Base-by-base conservation (phyloP, 345 rosid genomes). In the Kandelia obovata region DNA sequence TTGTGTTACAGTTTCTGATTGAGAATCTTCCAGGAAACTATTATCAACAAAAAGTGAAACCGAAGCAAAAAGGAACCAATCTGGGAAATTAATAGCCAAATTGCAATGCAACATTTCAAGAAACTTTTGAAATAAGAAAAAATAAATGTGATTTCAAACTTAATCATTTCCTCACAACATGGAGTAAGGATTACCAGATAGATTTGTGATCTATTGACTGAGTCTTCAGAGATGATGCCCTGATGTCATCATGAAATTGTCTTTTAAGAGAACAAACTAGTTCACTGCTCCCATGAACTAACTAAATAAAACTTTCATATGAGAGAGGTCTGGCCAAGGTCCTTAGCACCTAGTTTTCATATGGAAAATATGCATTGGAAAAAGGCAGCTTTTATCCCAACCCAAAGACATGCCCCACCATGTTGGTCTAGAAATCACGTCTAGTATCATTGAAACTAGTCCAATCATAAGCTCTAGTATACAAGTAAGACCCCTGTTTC, bases 41-140 rank as follows among this genome's bases (percentile, higher is more conserved):
- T 73, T 74, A 56, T 73, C 74, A 5, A 76, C 74, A 78, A 92
- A 86, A 61, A 92, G 84, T 69, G 82, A 49, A 59, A 79, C 62
- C 64, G 88, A 85, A 69, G 92, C 94, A 83, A 85, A 86, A 75
- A 77, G 86, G 79, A 88, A 92, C 96, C 96, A 90, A 53, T 82
- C 83, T 58, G 92, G 98, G 75, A 92, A 90, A 80, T 75, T 79
- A 60, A 92, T 80, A 70, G 91, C 96, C 71, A 90, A 77, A 61
- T 95, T 90, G 85, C 75, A 58, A 74, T 21, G 75, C n/a, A 83
- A 73, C 23, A 56, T 53, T 26, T 32, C 39, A 58, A 65, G 39
- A 49, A 35, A 49, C 26, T 51, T 28, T 0, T 25, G 9, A 53
- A 51, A 39, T 25, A 8, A 26, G 31, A 53, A 20, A 68, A 67